Evolutionary conservation across 768 basidiomycete species (phyloP).

Genomic region (Chalciporus piperatus): DNA sequence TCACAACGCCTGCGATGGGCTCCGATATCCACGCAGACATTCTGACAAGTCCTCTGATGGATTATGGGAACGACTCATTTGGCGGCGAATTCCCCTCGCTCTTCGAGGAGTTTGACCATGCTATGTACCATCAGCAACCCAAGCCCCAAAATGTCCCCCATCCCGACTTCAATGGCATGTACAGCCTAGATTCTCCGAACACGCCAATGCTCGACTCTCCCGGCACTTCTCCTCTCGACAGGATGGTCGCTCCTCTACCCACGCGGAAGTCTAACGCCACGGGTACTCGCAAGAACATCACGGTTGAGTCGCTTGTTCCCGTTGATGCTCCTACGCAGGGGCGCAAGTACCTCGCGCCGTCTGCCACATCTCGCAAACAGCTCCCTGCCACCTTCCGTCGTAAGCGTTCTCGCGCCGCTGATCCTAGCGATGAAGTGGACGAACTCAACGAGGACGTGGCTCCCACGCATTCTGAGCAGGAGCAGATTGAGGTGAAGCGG

Average conservation of each 20-base stretch:
- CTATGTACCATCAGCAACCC: conserved; percentile 18
- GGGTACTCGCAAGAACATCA: conserved; percentile 71
- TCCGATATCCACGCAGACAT: conserved; percentile 37
- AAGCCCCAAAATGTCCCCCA: conserved; percentile 12
- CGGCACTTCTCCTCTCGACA: conserved; percentile 26
- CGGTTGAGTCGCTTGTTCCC: conserved; percentile 61
- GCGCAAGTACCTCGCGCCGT: conserved; percentile 70
- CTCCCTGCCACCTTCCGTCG: conserved; percentile 68
- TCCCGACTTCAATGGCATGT: conserved; percentile 37
- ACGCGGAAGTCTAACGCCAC: conserved; percentile 42
- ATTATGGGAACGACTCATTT: conserved; percentile 33
- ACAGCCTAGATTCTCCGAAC: conserved; percentile 46
- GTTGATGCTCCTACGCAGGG: conserved; percentile 78
- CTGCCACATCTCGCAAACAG: conserved; percentile 75
- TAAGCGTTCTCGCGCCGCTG: conserved; percentile 53
- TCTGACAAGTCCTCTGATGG: conserved; percentile 41
- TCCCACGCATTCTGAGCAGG: conserved; percentile 51
- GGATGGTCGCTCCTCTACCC: conserved; percentile 14
- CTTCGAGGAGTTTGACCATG: conserved; percentile 22
- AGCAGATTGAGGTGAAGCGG: conserved; percentile 76
- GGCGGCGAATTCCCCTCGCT: conserved; percentile 32
- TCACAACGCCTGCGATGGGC: conserved; percentile 42
- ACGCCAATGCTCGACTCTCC: conserved; percentile 48
- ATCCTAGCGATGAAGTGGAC: conserved; percentile 51
- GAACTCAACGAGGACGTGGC: conserved; percentile 23